Conservation (phyloP, 2,329 filamentous ascomycete species). For the Daldinia sp. region DNA sequence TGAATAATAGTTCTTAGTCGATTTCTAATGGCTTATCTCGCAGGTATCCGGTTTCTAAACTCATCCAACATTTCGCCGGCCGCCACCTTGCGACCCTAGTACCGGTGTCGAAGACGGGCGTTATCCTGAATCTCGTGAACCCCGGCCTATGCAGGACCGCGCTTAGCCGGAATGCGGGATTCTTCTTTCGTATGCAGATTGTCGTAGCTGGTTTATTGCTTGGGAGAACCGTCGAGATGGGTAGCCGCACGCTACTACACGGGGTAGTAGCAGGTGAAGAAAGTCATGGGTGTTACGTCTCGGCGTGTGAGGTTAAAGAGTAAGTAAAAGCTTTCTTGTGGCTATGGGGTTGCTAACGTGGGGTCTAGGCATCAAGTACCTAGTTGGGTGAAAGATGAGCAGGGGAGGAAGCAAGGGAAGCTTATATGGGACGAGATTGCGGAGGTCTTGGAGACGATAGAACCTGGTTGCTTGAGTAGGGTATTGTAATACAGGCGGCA, state of each 20-base stretch:
- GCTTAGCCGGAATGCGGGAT: neutral
- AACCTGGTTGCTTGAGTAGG: neutral
- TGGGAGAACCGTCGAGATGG: neutral
- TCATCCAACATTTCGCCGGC: neutral
- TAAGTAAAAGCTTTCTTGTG: neutral
- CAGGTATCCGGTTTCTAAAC: neutral
- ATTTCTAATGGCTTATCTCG: neutral
- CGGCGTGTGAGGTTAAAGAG: neutral
- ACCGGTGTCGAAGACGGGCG: neutral
- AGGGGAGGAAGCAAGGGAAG: neutral
- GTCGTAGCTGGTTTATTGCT: neutral
- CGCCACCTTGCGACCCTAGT: neutral
- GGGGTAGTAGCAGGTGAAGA: neutral
- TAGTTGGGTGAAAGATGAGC: neutral
- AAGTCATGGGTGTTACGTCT: neutral
- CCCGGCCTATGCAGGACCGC: neutral
- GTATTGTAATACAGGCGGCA: neutral
- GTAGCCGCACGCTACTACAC: neutral
- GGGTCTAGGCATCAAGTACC: neutral
- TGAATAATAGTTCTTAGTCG: neutral
- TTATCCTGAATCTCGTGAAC: neutral
- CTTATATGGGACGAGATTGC: neutral
- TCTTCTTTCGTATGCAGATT: neutral
- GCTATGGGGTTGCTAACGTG: neutral
- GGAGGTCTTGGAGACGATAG: neutral